A percentile compares a stretch with the other conserved stretches of the same genome.
Conservation (phyloP, 2,329 filamentous ascomycete genomes). For the Cladosporium colombiae region DNA sequence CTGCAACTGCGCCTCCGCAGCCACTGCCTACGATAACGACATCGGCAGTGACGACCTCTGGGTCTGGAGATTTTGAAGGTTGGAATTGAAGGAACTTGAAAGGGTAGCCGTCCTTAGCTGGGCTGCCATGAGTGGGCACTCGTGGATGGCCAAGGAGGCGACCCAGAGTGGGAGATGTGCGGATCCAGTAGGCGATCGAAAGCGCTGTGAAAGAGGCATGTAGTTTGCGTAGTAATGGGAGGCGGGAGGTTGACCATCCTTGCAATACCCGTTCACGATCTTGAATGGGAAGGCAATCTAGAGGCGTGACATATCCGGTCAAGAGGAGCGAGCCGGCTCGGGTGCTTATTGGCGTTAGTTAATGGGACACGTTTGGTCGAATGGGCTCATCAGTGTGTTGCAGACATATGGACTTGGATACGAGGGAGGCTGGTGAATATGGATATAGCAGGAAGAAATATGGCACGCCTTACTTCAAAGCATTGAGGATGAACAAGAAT, state of each 20-base stretch:
- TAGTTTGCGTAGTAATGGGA: constrained; percentile 57
- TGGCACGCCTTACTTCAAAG: constrained; percentile 50
- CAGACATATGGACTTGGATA: not conserved
- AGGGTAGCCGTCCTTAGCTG: constrained; percentile 52
- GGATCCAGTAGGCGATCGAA: constrained; percentile 56
- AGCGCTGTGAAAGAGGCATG: constrained; percentile 58
- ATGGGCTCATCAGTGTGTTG: not conserved
- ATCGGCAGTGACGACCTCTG: constrained; percentile 71
- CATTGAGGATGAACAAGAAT: constrained; percentile 53
- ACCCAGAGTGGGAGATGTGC: constrained; percentile 57
- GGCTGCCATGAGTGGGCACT: constrained; percentile 56
- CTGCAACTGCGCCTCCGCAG: constrained; percentile 78
- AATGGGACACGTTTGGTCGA: not conserved
- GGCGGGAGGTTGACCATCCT: constrained; percentile 61
- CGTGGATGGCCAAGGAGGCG: constrained; percentile 60
- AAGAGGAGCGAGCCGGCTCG: constrained; percentile 63
- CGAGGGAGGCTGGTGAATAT: not conserved
- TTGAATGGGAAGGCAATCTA: constrained; percentile 62
- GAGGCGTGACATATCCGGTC: constrained; percentile 65
- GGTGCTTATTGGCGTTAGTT: constrained; percentile 48
- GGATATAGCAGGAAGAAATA: not conserved
- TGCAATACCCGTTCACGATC: constrained; percentile 64
- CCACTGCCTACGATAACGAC: constrained; percentile 85
- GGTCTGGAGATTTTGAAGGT: constrained; percentile 37
- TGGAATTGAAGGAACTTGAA: constrained; percentile 65